Base-by-base conservation (phyloP, 257 asterid genomes). In the Forsythia suspensa region DNA sequence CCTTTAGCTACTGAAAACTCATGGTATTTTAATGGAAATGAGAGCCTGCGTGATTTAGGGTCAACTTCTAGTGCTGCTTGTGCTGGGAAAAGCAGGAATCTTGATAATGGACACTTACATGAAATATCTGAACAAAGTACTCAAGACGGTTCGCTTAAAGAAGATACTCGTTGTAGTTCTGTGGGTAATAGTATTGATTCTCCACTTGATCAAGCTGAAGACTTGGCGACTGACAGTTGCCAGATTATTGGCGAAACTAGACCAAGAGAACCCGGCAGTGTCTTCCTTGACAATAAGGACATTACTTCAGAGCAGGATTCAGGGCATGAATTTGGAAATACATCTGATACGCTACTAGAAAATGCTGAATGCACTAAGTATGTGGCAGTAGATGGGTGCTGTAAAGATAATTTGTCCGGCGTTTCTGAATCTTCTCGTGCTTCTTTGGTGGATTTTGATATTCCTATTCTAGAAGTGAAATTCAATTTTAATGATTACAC, bases 401-500 rank as follows among this genome's bases (percentile, higher is more conserved):
- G 61, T 48, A 52, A 48, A 59, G 80, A 69, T 48, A 71, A 71
- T 63, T 40, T 76, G 72, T 61, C 69, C 36, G 73, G 72, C 72
- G 75, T 76, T 67, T 70, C 77, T 6, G 84, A 82, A 44, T 73
- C 85, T 69, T 79, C 82, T 69, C 43, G 55, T 72, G 73, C 87
- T 70, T 73, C 91, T 51, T 34, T 72, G 5, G 70, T 89, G 77
- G 90, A 91, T 83, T 88, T 85, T 39, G 86, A 81, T 75, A 86
- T 86, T 83, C 97, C 97, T 34, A 88, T 91, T 77, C 77, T 89
- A 79, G 96, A 95, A 40, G 97, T 92, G 83, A 81, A 87, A 61
- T 95, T 95, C 82, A 51, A 82, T 59, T 79, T 85, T 73, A 75
- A 83, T 55, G 76, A 68, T 81, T 55, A 63, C 61, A 41, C 81